These are phyloP conservation scores for Magnolia sinica DNA, from an alignment of 164 flowering plant species.

Conservation along the genomic window DNA sequence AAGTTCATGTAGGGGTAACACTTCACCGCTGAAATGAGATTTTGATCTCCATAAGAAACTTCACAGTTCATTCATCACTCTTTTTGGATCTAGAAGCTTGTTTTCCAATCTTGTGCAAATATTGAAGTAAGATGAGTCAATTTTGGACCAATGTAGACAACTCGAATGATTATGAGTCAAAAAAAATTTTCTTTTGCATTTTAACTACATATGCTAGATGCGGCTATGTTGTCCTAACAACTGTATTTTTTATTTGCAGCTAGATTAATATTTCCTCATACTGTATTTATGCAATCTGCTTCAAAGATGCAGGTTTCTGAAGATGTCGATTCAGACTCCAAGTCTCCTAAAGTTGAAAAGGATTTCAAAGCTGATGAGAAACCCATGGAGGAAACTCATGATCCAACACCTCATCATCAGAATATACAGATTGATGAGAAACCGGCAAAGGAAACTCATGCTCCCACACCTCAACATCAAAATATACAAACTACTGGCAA, in stretches of 20 bases:
- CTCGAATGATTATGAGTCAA: not conserved
- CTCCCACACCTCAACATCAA: constrained; percentile 22
- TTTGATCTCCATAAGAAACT: not conserved
- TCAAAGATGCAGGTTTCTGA: not conserved
- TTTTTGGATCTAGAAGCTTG: not conserved
- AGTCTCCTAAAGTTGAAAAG: not conserved
- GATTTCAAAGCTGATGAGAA: not conserved
- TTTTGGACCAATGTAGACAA: not conserved
- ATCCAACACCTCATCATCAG: constrained; percentile 22
- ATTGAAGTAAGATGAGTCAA: not conserved
- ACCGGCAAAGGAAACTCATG: not conserved
- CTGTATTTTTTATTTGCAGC: too few relatives aligned
- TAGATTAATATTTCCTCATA: not conserved
- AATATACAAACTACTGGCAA: constrained; percentile 16
- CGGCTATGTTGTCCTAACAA: too few relatives aligned
- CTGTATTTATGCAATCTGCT: not conserved
- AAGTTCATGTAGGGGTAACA: not conserved
- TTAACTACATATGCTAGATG: too few relatives aligned
- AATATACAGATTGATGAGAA: constrained; percentile 10
- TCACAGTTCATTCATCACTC: not conserved
- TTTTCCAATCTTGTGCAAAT: not conserved
- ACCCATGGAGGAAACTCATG: not conserved
- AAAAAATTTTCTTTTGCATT: too few relatives aligned
- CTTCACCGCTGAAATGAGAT: not conserved
- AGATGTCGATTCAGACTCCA: not conserved